phyloP scores from a whole-genome alignment of 139 green algal genomes.

The Picochlorum costavermella region DNA sequence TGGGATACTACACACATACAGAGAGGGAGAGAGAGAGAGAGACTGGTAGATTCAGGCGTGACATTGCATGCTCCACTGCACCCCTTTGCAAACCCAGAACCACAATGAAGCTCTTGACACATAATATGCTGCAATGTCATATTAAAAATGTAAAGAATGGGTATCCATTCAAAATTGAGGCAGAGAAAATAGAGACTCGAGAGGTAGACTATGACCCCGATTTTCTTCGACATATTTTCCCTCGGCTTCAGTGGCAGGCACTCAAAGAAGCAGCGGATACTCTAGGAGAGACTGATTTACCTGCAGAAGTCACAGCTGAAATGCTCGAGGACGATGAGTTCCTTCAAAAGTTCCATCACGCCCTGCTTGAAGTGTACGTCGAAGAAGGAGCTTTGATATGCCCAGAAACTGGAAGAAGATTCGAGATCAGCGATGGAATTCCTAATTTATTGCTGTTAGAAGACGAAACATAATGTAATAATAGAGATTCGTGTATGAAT shows the following conservation, averaged over 20 bases:
- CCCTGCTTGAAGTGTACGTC: conserved; percentile 70
- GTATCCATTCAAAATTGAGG: conserved; percentile 89
- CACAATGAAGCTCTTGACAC: conserved; percentile 92
- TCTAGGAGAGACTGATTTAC: conserved; percentile 40
- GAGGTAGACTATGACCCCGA: conserved; percentile 86
- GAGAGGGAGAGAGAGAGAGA: too few relatives aligned
- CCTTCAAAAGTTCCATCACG: conserved; percentile 68
- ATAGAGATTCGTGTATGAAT: background rate
- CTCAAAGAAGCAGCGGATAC: conserved; percentile 61
- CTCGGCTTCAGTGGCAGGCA: conserved; percentile 74
- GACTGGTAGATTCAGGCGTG: background rate
- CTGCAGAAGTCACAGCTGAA: conserved; percentile 40
- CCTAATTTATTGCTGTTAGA: conserved; percentile 87
- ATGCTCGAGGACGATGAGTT: conserved; percentile 68
- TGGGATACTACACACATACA: too few relatives aligned
- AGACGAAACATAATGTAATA: conserved; percentile 61
- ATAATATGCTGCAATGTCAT: conserved; percentile 96
- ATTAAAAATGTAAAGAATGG: conserved; percentile 89
- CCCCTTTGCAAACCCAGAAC: too few relatives aligned
- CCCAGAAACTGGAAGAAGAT: conserved; percentile 74
- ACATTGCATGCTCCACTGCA: background rate
- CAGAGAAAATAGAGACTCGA: conserved; percentile 42
- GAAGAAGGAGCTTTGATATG: conserved; percentile 63
- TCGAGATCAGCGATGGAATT: conserved; percentile 72
- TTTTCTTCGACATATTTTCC: conserved; percentile 86